These are phyloP conservation scores for Plantago ovata DNA, from an alignment of 257 asterid genomes.

Conservation along the genomic window DNA sequence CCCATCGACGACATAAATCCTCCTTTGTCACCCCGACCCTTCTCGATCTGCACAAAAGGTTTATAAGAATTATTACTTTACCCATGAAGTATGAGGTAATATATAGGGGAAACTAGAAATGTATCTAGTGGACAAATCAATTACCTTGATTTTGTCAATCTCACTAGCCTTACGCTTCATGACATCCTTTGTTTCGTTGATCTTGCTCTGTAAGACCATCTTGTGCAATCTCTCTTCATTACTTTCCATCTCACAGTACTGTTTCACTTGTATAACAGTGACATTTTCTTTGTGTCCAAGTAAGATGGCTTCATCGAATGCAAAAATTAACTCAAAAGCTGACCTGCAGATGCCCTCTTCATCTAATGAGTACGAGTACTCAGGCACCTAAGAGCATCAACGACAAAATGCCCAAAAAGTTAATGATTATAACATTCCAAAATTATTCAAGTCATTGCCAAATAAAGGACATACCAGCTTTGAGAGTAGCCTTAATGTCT, in stretches of 20 bases:
- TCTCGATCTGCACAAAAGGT: conserved; percentile 51
- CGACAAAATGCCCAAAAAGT: conserved; percentile 27
- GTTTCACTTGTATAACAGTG: conserved; percentile 93
- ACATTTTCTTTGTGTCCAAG: conserved; percentile 94
- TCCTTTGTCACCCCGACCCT: conserved; percentile 70
- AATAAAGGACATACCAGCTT: conserved; percentile 60
- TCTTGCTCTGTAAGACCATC: conserved; percentile 79
- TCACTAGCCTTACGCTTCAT: conserved; percentile 94
- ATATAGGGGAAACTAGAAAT: conserved; percentile 4
- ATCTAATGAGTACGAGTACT: conserved; percentile 78
- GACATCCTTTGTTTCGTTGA: conserved; percentile 77
- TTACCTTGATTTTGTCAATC: conserved; percentile 94
- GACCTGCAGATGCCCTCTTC: conserved; percentile 85
- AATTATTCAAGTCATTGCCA: conserved; percentile 9
- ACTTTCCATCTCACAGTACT: conserved; percentile 97
- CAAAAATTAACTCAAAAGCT: conserved; percentile 85
- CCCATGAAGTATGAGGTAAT: conserved; percentile 11
- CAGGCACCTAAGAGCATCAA: conserved; percentile 80
- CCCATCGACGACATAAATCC: conserved; percentile 74
- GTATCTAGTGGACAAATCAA: conserved; percentile 8
- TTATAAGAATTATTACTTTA: conserved; percentile 13
- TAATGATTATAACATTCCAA: background rate
- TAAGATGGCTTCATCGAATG: conserved; percentile 89
- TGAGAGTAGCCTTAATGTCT: conserved; percentile 82
- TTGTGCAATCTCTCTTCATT: conserved; percentile 90